phyloP scores from a whole-genome alignment of 2,329 filamentous ascomycete genomes.

The Beauveria brongniartii region DNA sequence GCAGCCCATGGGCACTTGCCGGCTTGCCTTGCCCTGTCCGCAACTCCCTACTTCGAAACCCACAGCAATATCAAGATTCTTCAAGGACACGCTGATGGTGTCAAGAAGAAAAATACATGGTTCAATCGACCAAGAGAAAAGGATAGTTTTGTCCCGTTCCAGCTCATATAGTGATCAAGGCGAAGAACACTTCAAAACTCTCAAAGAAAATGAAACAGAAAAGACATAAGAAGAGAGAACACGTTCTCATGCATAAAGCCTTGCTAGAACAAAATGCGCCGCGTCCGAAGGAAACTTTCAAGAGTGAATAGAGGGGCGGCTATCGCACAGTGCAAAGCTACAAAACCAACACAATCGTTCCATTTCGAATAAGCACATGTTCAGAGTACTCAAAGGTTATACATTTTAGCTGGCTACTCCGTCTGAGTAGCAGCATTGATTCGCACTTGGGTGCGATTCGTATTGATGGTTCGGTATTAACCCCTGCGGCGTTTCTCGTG shows the following conservation, averaged over 20 bases:
- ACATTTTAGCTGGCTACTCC: slow-evolving; percentile 12
- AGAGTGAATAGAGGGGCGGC: neutral
- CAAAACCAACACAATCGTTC: neutral
- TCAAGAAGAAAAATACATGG: neutral
- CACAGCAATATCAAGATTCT: neutral
- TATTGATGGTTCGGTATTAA: neutral
- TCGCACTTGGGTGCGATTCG: slow-evolving; percentile 2
- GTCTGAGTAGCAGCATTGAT: slow-evolving; percentile 4
- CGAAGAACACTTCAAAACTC: slow-evolving; percentile 7
- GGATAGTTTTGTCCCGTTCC: slow-evolving; percentile 6
- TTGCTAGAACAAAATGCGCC: slow-evolving; percentile 2
- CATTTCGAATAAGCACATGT: slow-evolving; percentile 9
- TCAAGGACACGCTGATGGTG: neutral
- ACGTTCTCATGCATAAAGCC: neutral
- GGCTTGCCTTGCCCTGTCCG: neutral
- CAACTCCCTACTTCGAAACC: neutral
- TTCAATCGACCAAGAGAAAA: neutral
- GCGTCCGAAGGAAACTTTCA: neutral
- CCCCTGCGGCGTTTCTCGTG: neutral
- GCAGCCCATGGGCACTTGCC: neutral
- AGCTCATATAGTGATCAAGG: slow-evolving; percentile 4
- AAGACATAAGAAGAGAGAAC: neutral
- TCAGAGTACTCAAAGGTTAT: slow-evolving; percentile 17
- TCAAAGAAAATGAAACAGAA: neutral
- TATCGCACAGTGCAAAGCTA: neutral